Conservation (phyloP, 108 stramenopile genomes). For the Pseudonitzschia multiseries region DNA sequence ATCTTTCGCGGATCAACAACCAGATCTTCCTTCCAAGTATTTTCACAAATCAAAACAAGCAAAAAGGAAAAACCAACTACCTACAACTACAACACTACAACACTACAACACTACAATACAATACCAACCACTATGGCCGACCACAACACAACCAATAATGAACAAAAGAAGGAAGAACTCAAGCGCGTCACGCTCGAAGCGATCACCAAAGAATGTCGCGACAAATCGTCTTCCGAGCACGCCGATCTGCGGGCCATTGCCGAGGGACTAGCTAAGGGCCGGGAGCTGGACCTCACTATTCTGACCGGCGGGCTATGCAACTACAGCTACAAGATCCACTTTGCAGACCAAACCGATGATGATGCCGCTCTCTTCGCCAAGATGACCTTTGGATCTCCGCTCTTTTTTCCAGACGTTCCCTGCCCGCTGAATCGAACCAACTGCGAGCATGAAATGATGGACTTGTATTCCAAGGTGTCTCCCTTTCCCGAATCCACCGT, state of each 20-base stretch:
- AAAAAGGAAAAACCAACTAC: too few species aligned
- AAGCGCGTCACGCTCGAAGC: background rate
- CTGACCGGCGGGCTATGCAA: conserved; percentile 23
- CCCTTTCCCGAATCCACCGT: conserved; percentile 1
- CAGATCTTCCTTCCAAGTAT: too few species aligned
- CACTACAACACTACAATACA: too few species aligned
- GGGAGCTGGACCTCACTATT: background rate
- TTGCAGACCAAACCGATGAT: background rate
- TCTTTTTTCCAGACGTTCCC: background rate
- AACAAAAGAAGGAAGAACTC: background rate
- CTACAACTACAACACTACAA: too few species aligned
- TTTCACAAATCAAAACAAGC: too few species aligned
- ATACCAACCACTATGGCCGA: background rate
- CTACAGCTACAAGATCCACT: conserved; percentile 20
- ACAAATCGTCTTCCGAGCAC: background rate
- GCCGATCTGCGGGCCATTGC: background rate
- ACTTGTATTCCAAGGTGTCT: background rate
- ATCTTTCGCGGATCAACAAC: too few species aligned
- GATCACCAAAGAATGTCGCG: background rate
- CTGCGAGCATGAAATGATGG: conserved; percentile 15
- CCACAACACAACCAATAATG: background rate
- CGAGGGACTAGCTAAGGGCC: conserved; percentile 1
- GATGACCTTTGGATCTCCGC: conserved; percentile 11
- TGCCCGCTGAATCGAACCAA: conserved; percentile 4
- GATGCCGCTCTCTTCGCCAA: conserved; percentile 28